A percentile compares a stretch with the other conserved stretches of the same genome.
These are phyloP conservation scores for Aspergillus quadrilineatus DNA, from an alignment of 2,329 filamentous ascomycete species.

Conservation along the genomic window DNA sequence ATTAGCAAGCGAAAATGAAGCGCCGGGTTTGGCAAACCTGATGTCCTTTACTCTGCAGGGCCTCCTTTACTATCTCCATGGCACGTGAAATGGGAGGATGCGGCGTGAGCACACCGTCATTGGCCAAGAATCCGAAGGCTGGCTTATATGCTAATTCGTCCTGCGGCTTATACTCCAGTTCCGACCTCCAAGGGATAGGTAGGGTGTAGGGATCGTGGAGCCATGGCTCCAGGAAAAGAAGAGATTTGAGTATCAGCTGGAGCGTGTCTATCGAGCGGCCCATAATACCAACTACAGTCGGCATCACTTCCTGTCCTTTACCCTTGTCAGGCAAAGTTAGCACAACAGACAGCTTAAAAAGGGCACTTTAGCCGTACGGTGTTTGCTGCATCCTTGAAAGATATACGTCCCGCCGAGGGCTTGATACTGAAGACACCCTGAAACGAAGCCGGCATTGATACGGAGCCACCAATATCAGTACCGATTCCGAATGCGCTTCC, in stretches of 20 bases:
- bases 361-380: constrained; percentile 5
- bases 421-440: constrained; percentile 11
- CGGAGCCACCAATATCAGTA: constrained; percentile 12
- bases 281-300: constrained; percentile 33
- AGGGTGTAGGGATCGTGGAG: constrained; percentile 36
- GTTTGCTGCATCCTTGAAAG: constrained; percentile 12
- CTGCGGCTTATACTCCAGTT: constrained; percentile 8
- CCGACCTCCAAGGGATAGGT: constrained; percentile 36
- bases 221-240: constrained; percentile 40
- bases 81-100: constrained; percentile 10
- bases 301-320: constrained; percentile 10
- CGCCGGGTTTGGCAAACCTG: background rate
- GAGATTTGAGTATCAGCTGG: constrained; percentile 30
- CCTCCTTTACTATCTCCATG: constrained; percentile 11
- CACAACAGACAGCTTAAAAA: background rate
- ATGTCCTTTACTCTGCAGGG: constrained; percentile 5
- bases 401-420: constrained; percentile 10
- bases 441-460: constrained; percentile 12
- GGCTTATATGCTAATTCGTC: constrained; percentile 3
- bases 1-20: background rate
- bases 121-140: constrained; percentile 9
- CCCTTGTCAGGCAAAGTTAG: constrained; percentile 6
- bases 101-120: constrained; percentile 11
- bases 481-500: constrained; percentile 14
- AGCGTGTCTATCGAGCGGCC: constrained; percentile 29